phyloP scores from a whole-genome alignment of 225 moss, liverwort and hornwort genomes.

The Takakia lepidozioides region DNA sequence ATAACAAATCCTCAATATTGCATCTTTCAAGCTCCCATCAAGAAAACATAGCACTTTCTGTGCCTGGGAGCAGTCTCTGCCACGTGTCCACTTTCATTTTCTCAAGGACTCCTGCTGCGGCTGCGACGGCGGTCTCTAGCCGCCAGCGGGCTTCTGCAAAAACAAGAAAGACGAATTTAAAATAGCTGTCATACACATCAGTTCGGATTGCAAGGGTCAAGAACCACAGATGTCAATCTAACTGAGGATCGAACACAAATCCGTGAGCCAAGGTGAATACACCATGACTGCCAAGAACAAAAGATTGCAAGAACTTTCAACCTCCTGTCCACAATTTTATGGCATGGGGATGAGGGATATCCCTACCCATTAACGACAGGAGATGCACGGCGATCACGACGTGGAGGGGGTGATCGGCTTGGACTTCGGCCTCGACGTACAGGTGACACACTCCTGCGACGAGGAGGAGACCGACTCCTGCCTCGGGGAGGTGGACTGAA shows the following conservation, averaged over 20 bases:
- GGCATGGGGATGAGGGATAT: no score
- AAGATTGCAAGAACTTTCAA: not conserved
- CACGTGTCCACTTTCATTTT: not conserved
- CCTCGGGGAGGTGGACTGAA: constrained; percentile 46
- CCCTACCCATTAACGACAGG: constrained; percentile 86
- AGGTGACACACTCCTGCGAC: constrained; percentile 79
- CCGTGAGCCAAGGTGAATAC: not conserved
- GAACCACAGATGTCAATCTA: not conserved
- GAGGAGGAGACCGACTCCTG: constrained; percentile 81
- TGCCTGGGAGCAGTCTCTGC: no score
- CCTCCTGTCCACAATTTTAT: not conserved
- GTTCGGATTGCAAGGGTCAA: no score
- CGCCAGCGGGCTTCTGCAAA: constrained; percentile 66
- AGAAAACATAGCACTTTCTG: no score
- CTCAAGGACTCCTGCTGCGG: constrained; percentile 90
- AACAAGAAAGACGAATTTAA: not conserved
- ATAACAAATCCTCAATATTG: constrained; percentile 48
- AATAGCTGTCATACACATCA: no score
- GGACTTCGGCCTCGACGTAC: constrained; percentile 80
- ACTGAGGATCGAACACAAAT: not conserved
- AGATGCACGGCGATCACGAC: constrained; percentile 89
- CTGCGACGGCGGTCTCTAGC: constrained; percentile 92
- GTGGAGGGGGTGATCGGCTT: constrained; percentile 87
- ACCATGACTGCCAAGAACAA: not conserved
- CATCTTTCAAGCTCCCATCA: no score